phyloP scores from a whole-genome alignment of 306 rosid species.

The Cucurbita maxima region DNA sequence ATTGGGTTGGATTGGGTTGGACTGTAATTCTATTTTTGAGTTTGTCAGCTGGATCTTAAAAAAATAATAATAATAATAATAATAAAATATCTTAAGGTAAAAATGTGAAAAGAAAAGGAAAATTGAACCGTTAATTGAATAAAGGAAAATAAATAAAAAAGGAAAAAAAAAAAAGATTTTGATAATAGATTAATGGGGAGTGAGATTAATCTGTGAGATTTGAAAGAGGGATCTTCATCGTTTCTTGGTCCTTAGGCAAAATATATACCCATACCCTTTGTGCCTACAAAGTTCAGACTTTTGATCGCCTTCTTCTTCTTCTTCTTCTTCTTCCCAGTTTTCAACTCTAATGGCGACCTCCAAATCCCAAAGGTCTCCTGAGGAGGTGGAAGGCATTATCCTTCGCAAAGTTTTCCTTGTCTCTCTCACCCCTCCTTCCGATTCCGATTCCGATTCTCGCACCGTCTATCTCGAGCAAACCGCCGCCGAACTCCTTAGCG shows the following conservation, averaged over 20 bases:
- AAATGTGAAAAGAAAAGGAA: no score
- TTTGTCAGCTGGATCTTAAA: no score
- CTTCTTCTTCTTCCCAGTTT: background rate
- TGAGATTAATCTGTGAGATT: background rate
- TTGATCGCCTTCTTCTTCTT: background rate
- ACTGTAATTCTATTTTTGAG: no score
- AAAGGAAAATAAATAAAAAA: no score
- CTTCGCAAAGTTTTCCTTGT: conserved; percentile 70
- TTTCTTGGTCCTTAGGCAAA: conserved; percentile 3
- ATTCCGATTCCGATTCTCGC: conserved; percentile 28
- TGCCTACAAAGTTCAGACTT: background rate
- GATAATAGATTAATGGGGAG: no score
- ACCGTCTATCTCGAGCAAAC: conserved; percentile 57
- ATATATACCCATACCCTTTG: background rate
- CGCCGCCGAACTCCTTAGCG: conserved; percentile 91
- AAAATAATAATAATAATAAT: no score
- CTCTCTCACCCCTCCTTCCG: conserved; percentile 28
- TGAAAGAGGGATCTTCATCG: background rate
- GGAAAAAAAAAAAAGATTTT: no score
- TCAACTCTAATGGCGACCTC: conserved; percentile 37
- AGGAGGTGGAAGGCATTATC: conserved; percentile 74
- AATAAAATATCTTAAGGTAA: no score
- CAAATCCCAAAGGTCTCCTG: conserved; percentile 62
- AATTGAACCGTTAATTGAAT: no score
- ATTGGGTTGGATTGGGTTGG: no score